Evolutionary conservation across 2,329 filamentous ascomycete genomes (phyloP).

Genomic region (Sodiomyces alkalinus): DNA sequence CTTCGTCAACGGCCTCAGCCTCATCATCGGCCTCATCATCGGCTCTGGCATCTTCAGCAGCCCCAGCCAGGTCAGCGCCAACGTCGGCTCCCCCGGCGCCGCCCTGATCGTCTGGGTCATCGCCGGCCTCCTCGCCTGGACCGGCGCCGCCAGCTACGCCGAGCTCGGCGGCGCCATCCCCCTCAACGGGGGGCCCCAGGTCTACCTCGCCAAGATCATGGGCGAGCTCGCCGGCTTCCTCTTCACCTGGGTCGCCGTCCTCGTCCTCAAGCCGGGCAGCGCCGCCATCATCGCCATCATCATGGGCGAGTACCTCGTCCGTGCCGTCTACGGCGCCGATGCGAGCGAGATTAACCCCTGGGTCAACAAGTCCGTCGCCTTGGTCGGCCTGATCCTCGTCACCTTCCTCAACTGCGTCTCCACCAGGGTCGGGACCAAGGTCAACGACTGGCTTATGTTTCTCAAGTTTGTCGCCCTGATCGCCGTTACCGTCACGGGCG

Average conservation of each 20-base stretch:
- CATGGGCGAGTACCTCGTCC: conserved; percentile 93
- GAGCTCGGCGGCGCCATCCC: conserved; percentile 93
- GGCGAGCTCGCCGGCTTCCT: conserved; percentile 86
- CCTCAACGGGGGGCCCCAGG: conserved; percentile 83
- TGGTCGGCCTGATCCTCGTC: conserved; percentile 60
- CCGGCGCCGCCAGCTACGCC: conserved; percentile 85
- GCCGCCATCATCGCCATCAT: conserved; percentile 94
- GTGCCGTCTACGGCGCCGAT: conserved; percentile 75
- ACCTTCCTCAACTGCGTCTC: conserved; percentile 84
- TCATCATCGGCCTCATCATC: conserved; percentile 88
- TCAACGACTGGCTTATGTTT: conserved; percentile 92
- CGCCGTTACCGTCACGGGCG: conserved; percentile 72
- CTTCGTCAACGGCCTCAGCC: conserved; percentile 79
- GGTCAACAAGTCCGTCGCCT: conserved; percentile 79
- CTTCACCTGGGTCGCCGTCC: conserved; percentile 90
- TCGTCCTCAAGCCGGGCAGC: conserved; percentile 85
- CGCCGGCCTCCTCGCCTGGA: conserved; percentile 90
- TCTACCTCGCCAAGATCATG: conserved; percentile 92
- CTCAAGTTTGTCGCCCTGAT: conserved; percentile 86
- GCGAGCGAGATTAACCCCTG: conserved; percentile 67
- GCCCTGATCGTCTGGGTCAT: conserved; percentile 84
- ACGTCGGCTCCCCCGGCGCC: conserved; percentile 81
- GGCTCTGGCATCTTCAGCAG: conserved; percentile 94
- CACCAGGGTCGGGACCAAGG: conserved; percentile 70
- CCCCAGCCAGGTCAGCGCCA: conserved; percentile 80